phyloP scores from a whole-genome alignment of 805 yeast genomes.

The Candida ficus region DNA sequence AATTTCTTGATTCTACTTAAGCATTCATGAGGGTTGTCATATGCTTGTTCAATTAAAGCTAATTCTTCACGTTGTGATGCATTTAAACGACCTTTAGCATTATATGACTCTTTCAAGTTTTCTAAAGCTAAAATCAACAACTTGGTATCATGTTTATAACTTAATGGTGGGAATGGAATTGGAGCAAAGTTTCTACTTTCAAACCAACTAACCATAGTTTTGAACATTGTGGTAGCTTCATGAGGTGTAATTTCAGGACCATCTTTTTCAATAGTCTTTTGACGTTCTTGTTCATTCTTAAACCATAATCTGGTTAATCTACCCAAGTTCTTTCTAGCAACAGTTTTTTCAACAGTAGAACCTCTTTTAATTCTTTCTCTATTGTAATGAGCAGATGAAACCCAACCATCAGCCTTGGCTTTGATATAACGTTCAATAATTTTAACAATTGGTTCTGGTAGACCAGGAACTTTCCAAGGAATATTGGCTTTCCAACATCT shows the following conservation, averaged over 20 bases:
- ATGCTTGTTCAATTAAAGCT: slow-evolving; percentile 91
- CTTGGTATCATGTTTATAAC: slow-evolving; percentile 91
- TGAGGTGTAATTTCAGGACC: slow-evolving; percentile 86
- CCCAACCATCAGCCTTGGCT: slow-evolving; percentile 97
- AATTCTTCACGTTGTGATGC: slow-evolving; percentile 88
- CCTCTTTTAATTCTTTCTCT: slow-evolving; percentile 86
- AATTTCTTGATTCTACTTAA: slow-evolving; percentile 78
- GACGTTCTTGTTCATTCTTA: slow-evolving; percentile 87
- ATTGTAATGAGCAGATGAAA: slow-evolving; percentile 86
- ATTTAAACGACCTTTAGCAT: slow-evolving; percentile 70
- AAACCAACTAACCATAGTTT: slow-evolving; percentile 87
- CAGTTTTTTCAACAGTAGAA: slow-evolving; percentile 91
- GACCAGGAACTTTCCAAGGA: slow-evolving; percentile 96
- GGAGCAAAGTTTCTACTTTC: slow-evolving; percentile 80
- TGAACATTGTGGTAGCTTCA: slow-evolving; percentile 83
- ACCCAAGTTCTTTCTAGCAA: slow-evolving; percentile 89
- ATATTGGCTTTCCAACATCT: slow-evolving; percentile 99
- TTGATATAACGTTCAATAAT: slow-evolving; percentile 86
- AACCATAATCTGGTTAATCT: slow-evolving; percentile 89
- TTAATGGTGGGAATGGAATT: slow-evolving; percentile 88
- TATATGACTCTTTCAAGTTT: slow-evolving; percentile 74
- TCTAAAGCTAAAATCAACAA: slow-evolving; percentile 85
- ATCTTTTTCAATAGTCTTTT: slow-evolving; percentile 66
- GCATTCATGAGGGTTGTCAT: slow-evolving; percentile 94
- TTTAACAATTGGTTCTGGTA: slow-evolving; percentile 84